phyloP scores from a whole-genome alignment of 1,139 yeast species.

The Suhomyces bribrorum region DNA sequence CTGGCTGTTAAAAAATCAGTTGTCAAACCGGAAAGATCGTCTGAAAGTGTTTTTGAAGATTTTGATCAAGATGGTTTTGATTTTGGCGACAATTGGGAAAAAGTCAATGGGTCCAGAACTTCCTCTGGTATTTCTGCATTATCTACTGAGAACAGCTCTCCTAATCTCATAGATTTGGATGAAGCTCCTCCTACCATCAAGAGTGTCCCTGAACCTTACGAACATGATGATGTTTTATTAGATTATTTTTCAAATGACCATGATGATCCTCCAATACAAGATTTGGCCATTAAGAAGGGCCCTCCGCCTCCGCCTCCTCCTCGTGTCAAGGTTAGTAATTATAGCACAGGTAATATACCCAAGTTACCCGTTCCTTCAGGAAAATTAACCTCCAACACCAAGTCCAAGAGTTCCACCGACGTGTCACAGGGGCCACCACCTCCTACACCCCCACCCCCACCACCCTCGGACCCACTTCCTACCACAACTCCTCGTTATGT shows the following conservation, averaged over 20 bases:
- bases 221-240: constrained; percentile 14
- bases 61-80: constrained; percentile 45
- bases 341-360: constrained; percentile 4
- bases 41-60: constrained; percentile 39
- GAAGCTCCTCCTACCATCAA: constrained; percentile 20
- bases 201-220: not conserved
- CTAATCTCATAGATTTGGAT: constrained; percentile 41
- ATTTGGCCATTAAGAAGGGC: constrained; percentile 20
- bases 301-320: constrained; percentile 23
- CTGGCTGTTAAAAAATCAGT: constrained; percentile 14
- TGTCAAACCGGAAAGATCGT: constrained; percentile 19
- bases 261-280: constrained; percentile 17
- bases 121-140: constrained; percentile 12
- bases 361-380: not conserved
- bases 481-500: constrained; percentile 20
- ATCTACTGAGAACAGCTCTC: constrained; percentile 12
- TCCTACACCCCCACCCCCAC: not conserved
- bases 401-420: constrained; percentile 20
- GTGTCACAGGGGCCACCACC: constrained; percentile 8
- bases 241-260: constrained; percentile 14
- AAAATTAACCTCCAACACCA: constrained; percentile 1
- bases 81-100: constrained; percentile 31
- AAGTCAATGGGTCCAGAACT: constrained; percentile 16
- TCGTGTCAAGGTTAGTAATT: constrained; percentile 5
- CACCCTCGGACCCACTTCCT: not conserved